phyloP scores from a whole-genome alignment of 176 grass and related monocot genomes.

The Phoenix dactylifera region DNA sequence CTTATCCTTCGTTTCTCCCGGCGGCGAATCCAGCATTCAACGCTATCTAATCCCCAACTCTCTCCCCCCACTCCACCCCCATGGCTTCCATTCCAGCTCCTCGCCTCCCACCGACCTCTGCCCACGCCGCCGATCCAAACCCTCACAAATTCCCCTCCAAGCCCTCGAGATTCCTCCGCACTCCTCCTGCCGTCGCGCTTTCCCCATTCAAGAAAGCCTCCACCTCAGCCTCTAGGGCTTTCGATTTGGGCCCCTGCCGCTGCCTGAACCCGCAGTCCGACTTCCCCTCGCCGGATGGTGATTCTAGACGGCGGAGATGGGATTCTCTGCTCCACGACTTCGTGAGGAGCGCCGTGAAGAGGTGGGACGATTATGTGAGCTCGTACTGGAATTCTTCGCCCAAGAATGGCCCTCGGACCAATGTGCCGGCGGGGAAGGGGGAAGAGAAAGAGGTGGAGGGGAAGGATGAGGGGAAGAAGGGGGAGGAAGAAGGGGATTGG shows the following conservation, averaged over 20 bases:
- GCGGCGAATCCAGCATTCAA: neutral
- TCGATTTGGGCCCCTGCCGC: neutral
- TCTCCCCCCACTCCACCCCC: neutral
- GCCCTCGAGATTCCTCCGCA: neutral
- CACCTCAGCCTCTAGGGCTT: neutral
- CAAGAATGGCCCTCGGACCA: neutral
- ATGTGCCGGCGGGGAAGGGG: slow-evolving; percentile 14
- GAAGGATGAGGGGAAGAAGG: slow-evolving; percentile 6
- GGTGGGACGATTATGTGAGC: slow-evolving; percentile 52
- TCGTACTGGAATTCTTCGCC: slow-evolving; percentile 30
- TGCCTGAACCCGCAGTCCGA: neutral
- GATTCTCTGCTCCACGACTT: slow-evolving; percentile 58
- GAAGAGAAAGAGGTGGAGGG: slow-evolving; percentile 17
- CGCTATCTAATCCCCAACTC: neutral
- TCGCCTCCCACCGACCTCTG: neutral
- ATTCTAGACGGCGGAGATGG: slow-evolving; percentile 41
- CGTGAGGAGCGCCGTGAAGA: slow-evolving; percentile 41
- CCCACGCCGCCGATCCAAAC: neutral
- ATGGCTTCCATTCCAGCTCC: slow-evolving; percentile 11
- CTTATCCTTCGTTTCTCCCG: too few relatives aligned
- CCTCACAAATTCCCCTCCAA: slow-evolving; percentile 3
- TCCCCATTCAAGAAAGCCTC: neutral
- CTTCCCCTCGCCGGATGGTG: slow-evolving; percentile 11
- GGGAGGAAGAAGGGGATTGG: slow-evolving; percentile 51
- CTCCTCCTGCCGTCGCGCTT: neutral